Evolutionary conservation across 495 filamentous ascomycete genomes (phyloP).

Genomic region (Jackrogersella minutella): DNA sequence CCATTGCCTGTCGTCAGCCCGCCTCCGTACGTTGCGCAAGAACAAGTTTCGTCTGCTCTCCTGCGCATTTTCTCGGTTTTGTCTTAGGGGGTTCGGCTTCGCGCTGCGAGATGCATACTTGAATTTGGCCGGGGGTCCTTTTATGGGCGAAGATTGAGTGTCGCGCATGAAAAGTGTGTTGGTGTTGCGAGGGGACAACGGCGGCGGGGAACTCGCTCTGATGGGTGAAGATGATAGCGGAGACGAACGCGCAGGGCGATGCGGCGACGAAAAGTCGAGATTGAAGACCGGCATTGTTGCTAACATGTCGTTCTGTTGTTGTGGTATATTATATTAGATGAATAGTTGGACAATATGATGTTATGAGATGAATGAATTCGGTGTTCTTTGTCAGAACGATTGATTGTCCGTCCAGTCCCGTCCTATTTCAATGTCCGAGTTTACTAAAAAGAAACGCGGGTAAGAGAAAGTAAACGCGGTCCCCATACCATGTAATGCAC

Average conservation of each 20-base stretch:
- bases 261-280: slow-evolving; percentile 44
- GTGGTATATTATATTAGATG: background rate
- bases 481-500: slow-evolving; percentile 8
- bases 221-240: slow-evolving; percentile 48
- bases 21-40: slow-evolving; percentile 76
- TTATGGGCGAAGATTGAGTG: slow-evolving; percentile 49
- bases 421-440: slow-evolving; percentile 9
- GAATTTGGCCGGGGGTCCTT: slow-evolving; percentile 35
- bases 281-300: slow-evolving; percentile 45
- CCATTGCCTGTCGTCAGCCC: slow-evolving; percentile 71
- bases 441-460: slow-evolving; percentile 27
- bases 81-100: slow-evolving; percentile 51
- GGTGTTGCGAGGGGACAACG: slow-evolving; percentile 38
- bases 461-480: slow-evolving; percentile 32
- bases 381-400: background rate
- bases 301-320: slow-evolving; percentile 43
- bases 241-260: slow-evolving; percentile 43
- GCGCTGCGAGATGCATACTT: slow-evolving; percentile 43
- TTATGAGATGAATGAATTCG: background rate
- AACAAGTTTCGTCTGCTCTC: slow-evolving; percentile 71
- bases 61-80: slow-evolving; percentile 54
- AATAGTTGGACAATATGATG: background rate
- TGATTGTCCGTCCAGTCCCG: too few species aligned
- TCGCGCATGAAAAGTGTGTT: slow-evolving; percentile 40
- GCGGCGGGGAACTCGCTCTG: slow-evolving; percentile 44